Percentiles rank a stretch among this genome's conserved stretches.
Conservation (phyloP, 352 stramenopile genomes). For the Globisporangium orthogonon region DNA sequence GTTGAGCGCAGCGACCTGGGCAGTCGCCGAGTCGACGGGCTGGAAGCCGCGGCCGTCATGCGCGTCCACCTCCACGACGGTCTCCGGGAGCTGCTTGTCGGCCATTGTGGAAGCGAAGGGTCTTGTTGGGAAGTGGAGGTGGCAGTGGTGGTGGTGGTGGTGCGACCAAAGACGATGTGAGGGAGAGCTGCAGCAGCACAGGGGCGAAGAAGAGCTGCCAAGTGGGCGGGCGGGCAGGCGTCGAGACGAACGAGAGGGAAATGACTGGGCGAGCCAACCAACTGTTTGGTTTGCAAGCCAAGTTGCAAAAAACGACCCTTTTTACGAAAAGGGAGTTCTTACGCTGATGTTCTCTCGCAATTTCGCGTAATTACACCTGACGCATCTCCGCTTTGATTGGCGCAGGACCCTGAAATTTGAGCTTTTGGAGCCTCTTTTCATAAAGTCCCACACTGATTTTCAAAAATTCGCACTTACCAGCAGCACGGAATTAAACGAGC, state of each 20-base stretch:
- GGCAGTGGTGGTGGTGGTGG: neutral
- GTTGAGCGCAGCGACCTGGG: conserved; percentile 30
- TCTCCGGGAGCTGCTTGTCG: conserved; percentile 34
- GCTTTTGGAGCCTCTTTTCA: no score
- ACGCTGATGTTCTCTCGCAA: neutral
- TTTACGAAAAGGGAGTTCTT: neutral
- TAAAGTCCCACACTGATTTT: no score
- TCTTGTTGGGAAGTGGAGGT: neutral
- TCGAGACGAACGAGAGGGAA: neutral
- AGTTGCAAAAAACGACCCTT: no score
- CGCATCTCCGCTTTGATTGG: neutral
- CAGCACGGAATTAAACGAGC: neutral
- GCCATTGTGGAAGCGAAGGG: conserved; percentile 19
- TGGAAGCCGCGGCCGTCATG: conserved; percentile 60
- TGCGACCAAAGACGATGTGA: conserved; percentile 13
- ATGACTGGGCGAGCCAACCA: no score
- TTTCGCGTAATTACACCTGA: neutral
- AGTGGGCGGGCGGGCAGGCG: no score
- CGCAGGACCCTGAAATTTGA: neutral
- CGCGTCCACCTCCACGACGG: conserved; percentile 56
- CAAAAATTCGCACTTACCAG: neutral
- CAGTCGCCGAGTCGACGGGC: conserved; percentile 34
- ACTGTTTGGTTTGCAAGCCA: no score
- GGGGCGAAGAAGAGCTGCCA: no score
- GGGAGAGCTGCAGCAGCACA: no score